Percentiles rank a stretch among this genome's conserved stretches.
Conservation (phyloP, 2,329 filamentous ascomycete genomes). For the Aspergillus quadricinctus region DNA sequence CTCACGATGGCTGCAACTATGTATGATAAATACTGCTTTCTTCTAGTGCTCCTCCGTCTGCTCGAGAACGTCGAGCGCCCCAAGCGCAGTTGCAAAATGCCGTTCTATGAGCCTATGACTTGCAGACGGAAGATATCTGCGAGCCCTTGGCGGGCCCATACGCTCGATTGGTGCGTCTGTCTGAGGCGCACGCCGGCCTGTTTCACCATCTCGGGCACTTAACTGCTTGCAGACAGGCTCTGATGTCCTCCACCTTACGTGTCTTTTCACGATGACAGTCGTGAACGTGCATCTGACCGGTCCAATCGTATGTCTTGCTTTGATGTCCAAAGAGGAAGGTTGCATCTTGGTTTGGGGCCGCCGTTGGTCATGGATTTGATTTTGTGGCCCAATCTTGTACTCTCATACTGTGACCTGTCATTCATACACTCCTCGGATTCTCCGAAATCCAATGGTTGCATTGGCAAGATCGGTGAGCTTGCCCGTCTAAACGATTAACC, state of each 20-base stretch:
- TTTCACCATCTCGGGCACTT: constrained; percentile 29
- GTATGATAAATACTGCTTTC: no score
- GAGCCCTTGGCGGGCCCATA: background rate
- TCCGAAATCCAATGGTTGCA: background rate
- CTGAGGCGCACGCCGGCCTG: constrained; percentile 11
- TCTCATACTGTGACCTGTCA: background rate
- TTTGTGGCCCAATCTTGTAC: background rate
- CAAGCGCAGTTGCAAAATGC: background rate
- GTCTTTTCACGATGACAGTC: constrained; percentile 13
- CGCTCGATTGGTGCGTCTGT: background rate
- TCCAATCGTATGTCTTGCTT: background rate
- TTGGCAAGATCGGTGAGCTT: background rate
- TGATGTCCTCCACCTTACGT: constrained; percentile 20
- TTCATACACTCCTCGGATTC: background rate
- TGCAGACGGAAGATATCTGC: background rate
- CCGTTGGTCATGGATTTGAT: background rate
- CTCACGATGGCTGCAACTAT: no score
- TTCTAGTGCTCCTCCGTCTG: no score
- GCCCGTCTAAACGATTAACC: background rate
- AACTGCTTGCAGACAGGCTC: constrained; percentile 17
- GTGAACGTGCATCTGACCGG: background rate
- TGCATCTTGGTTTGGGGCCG: background rate
- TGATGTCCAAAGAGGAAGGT: background rate
- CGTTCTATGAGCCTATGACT: background rate
- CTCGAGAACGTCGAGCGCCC: background rate